Base-by-base conservation (phyloP, 768 basidiomycete species). In the Lactifluus echinatus region DNA sequence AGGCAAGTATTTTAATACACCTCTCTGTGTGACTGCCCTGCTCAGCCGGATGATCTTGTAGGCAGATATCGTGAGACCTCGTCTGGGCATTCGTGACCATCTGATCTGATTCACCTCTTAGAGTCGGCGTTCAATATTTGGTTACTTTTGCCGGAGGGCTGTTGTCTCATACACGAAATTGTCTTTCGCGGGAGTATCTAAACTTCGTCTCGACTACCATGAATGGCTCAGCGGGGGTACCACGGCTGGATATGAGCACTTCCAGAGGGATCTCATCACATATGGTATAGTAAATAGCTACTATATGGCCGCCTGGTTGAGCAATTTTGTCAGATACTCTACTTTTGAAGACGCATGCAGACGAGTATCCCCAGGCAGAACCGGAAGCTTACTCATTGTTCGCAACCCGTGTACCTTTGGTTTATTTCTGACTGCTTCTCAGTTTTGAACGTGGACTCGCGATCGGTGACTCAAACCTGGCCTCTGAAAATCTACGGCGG, bases 91-190 rank as follows among this genome's bases (percentile, higher is more conserved):
- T 12, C 24, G 33, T 8, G 44, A 46, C 23, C 10, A 44, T 43
- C 19, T 47, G 28, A 15, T 53, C 47, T 37, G 28, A 36, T 24
- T 37, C 15, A 21, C 1, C 15, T 26, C 8, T 12, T 48, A 91
- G 89, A 75, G 75, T 51, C 82, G 86, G 26, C 82, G 87, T 19
- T 92, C 90, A 2, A 70, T 88, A 21, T 87, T 91, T 67, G 91
- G 89, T 2, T 88, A 82, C 64, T 92, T 91, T 66, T 83, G 80
- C 63, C 84, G 89, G 46, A 78, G 90, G 39, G 89, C 86, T 66
- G 84, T 78, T 59, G 76, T 89, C 48, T 84, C 79, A 63, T 91
- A 85, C 69, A 66, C 79, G 63, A 91, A 91, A 66, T 73, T 93
- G 3, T 87, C 89, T 0, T 90, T 85, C 62, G 76, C 78, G 46